Evolutionary conservation across 2,329 filamentous ascomycete species (phyloP).

Genomic region (Madurella fahalii): DNA sequence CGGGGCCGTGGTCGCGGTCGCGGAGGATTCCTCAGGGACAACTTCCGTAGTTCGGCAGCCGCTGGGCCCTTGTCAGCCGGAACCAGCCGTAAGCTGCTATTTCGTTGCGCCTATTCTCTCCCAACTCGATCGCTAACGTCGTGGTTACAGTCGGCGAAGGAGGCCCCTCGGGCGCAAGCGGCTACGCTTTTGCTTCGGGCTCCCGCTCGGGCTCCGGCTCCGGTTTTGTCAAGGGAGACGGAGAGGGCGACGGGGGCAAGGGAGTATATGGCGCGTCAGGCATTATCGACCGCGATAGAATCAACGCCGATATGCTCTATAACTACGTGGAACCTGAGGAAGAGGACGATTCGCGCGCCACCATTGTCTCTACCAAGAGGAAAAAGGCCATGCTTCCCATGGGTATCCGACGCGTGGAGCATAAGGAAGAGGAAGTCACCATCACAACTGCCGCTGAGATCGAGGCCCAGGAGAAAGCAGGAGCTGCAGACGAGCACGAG

Average conservation of each 20-base stretch:
- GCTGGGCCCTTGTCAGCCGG: constrained; percentile 35
- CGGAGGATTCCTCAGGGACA: constrained; percentile 28
- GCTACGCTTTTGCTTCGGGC: constrained; percentile 13
- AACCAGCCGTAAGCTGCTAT: constrained; percentile 19
- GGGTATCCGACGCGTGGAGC: constrained; percentile 52
- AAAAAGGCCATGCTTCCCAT: constrained; percentile 44
- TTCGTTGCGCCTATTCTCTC: background rate
- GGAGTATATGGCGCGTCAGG: constrained; percentile 15
- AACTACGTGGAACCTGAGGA: constrained; percentile 34
- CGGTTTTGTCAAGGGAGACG: constrained; percentile 14
- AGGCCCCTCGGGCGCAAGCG: constrained; percentile 26
- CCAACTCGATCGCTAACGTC: constrained; percentile 1
- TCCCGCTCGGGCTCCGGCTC: constrained; percentile 1
- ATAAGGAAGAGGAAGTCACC: constrained; percentile 50
- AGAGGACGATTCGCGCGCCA: constrained; percentile 39
- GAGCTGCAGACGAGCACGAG: constrained; percentile 28
- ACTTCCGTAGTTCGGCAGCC: constrained; percentile 30
- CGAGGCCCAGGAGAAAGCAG: constrained; percentile 49
- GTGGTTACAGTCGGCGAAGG: constrained; percentile 9
- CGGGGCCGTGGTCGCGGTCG: constrained; percentile 31
- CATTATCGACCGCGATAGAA: constrained; percentile 41
- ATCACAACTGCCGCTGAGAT: constrained; percentile 56
- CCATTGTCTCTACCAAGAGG: constrained; percentile 29
- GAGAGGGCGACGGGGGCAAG: constrained; percentile 16
- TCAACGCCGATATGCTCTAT: constrained; percentile 55